phyloP scores from a whole-genome alignment of 2,329 filamentous ascomycete genomes.

The Neopestalotiopsis sp. region DNA sequence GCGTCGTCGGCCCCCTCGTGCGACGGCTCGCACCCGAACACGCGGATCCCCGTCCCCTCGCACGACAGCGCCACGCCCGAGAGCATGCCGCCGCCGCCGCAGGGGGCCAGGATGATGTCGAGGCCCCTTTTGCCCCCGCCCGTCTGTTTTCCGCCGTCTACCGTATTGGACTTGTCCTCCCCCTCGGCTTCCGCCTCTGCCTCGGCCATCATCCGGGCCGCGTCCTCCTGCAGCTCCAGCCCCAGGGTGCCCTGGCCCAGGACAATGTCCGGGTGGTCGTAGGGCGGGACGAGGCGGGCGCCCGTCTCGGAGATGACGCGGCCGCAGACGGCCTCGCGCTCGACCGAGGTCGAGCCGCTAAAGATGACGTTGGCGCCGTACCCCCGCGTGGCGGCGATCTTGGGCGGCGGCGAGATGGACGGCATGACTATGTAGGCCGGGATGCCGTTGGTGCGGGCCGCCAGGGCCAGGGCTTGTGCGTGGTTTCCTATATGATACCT shows the following conservation, averaged over 20 bases:
- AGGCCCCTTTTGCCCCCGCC: constrained; percentile 43
- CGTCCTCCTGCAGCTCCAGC: constrained; percentile 81
- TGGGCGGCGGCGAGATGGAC: constrained; percentile 79
- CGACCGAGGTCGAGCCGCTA: constrained; percentile 77
- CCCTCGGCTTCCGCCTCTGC: constrained; percentile 25
- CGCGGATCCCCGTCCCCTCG: constrained; percentile 70
- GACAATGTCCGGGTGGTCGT: constrained; percentile 91
- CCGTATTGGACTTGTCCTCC: background rate
- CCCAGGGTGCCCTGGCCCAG: constrained; percentile 91
- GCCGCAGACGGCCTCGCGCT: constrained; percentile 80
- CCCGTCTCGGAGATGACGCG: constrained; percentile 73
- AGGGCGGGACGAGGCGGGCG: constrained; percentile 83
- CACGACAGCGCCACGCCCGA: constrained; percentile 81
- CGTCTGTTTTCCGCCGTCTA: constrained; percentile 18
- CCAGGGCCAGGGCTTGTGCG: constrained; percentile 88
- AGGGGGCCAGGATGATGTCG: constrained; percentile 79
- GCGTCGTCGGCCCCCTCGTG: constrained; percentile 87
- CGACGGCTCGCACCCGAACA: constrained; percentile 87
- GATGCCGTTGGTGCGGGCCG: constrained; percentile 74
- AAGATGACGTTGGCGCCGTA: constrained; percentile 83
- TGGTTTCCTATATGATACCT: constrained; percentile 73
- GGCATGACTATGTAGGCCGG: constrained; percentile 94
- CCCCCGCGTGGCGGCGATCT: constrained; percentile 80
- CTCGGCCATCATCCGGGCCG: constrained; percentile 53
- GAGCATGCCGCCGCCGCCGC: constrained; percentile 88